Percentiles rank a stretch among this genome's conserved stretches.
Evolutionary conservation across 2,329 filamentous ascomycete genomes (phyloP).

Genomic region (Fusarium heterosporum): DNA sequence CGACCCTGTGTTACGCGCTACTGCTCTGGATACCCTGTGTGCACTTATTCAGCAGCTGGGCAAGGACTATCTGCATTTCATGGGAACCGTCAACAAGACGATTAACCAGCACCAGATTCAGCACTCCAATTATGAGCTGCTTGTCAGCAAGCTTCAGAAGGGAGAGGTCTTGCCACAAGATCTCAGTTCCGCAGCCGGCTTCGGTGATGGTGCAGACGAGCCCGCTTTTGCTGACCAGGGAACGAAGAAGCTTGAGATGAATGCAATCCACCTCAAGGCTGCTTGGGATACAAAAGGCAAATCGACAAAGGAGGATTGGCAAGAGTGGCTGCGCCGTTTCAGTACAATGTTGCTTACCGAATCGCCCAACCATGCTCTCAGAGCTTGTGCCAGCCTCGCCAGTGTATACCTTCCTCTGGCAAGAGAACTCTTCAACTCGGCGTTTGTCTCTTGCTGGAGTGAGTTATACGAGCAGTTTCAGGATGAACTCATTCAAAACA

Average conservation of each 20-base stretch:
- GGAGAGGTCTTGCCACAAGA: conserved; percentile 96
- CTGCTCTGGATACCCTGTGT: conserved; percentile 93
- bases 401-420: conserved; percentile 92
- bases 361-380: conserved; percentile 93
- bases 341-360: conserved; percentile 95
- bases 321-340: conserved; percentile 97
- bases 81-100: conserved; percentile 91
- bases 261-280: conserved; percentile 95
- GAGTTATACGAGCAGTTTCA: conserved; percentile 97
- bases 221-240: conserved; percentile 83
- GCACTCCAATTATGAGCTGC: conserved; percentile 90
- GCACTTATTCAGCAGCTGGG: conserved; percentile 96
- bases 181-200: conserved; percentile 85
- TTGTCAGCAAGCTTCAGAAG: conserved; percentile 93
- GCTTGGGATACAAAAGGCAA: conserved; percentile 98
- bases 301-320: conserved; percentile 98
- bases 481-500: conserved; percentile 93
- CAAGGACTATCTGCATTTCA: conserved; percentile 94
- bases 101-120: conserved; percentile 83
- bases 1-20: conserved; percentile 79
- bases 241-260: conserved; percentile 95
- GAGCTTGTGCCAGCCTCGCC: conserved; percentile 91
- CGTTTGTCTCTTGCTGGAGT: conserved; percentile 99
- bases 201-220: conserved; percentile 82
- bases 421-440: conserved; percentile 96